Conservation (phyloP, 1,284 basidiomycete species). For the Malassezia globosa region DNA sequence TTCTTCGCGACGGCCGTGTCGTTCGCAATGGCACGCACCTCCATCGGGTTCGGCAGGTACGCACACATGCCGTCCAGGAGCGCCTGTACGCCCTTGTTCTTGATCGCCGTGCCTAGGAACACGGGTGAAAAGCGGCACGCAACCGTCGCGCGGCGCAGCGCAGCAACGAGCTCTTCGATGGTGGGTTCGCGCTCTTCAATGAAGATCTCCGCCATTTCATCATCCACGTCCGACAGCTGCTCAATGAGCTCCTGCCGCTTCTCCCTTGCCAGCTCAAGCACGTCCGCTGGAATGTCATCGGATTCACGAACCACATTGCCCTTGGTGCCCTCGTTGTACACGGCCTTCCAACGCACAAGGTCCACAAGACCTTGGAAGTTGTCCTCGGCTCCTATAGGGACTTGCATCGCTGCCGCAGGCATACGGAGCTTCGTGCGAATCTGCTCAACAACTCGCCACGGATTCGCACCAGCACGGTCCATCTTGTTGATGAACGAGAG, state of each 20-base stretch:
- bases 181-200: slow-evolving; percentile 56
- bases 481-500: slow-evolving; percentile 99
- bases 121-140: slow-evolving; percentile 86
- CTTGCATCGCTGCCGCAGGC: slow-evolving; percentile 84
- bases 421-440: slow-evolving; percentile 84
- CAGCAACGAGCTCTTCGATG: slow-evolving; percentile 60
- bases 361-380: slow-evolving; percentile 83
- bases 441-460: slow-evolving; percentile 85
- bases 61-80: slow-evolving; percentile 86
- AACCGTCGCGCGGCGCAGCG: slow-evolving; percentile 80
- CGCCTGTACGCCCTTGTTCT: slow-evolving; percentile 91
- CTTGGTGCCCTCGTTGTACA: slow-evolving; percentile 89
- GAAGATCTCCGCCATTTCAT: slow-evolving; percentile 81
- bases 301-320: slow-evolving; percentile 73
- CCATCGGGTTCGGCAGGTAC: slow-evolving; percentile 85
- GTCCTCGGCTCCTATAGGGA: slow-evolving; percentile 86
- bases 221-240: slow-evolving; percentile 89
- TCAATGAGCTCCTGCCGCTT: slow-evolving; percentile 71
- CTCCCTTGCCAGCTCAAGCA: slow-evolving; percentile 48
- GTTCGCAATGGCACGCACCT: slow-evolving; percentile 68
- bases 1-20: slow-evolving; percentile 60
- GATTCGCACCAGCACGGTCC: slow-evolving; percentile 95
- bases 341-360: slow-evolving; percentile 82
- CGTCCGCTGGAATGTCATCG: slow-evolving; percentile 72
- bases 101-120: slow-evolving; percentile 92